A percentile compares a stretch with the other conserved stretches of the same genome.
phyloP scores from a whole-genome alignment of 2,329 filamentous ascomycete species.

The Gyromitra esculenta region DNA sequence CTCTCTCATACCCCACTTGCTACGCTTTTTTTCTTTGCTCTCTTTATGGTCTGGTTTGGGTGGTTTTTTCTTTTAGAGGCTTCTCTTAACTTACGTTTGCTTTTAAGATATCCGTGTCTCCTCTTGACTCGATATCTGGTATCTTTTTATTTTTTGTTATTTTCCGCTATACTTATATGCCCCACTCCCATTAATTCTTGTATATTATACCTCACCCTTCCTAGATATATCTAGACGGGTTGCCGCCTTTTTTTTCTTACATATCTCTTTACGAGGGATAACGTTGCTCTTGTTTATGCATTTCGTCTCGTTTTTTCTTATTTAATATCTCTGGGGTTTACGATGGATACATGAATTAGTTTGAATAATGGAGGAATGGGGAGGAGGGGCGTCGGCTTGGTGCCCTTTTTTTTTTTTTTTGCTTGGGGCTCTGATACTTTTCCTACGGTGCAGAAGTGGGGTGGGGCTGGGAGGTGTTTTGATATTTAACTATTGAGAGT shows the following conservation, averaged over 20 bases:
- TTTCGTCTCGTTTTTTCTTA: constrained; percentile 11
- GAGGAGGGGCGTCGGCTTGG: constrained; percentile 36
- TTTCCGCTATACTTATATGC: constrained; percentile 23
- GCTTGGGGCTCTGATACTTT: not conserved
- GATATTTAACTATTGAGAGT: constrained; percentile 2
- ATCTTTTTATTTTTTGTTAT: not conserved
- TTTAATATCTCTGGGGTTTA: constrained; percentile 33
- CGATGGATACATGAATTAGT: constrained; percentile 31
- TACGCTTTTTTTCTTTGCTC: constrained; percentile 26
- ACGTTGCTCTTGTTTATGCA: constrained; percentile 2
- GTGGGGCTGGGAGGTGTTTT: constrained; percentile 17
- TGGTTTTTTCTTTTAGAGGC: constrained; percentile 38
- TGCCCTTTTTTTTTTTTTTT: constrained; percentile 18
- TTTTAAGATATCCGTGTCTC: constrained; percentile 27
- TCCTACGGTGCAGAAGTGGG: not conserved
- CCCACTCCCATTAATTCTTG: constrained; percentile 20
- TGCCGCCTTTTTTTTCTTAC: constrained; percentile 13
- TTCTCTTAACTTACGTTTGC: constrained; percentile 30
- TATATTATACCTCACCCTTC: constrained; percentile 9
- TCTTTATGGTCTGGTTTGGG: constrained; percentile 31
- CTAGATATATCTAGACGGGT: constrained; percentile 5
- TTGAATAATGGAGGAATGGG: constrained; percentile 27
- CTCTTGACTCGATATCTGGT: not conserved
- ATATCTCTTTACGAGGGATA: constrained; percentile 14
- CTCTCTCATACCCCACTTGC: not conserved